Base-by-base conservation (phyloP, 106 monocot genomes). In the Iris macrosiphon region DNA sequence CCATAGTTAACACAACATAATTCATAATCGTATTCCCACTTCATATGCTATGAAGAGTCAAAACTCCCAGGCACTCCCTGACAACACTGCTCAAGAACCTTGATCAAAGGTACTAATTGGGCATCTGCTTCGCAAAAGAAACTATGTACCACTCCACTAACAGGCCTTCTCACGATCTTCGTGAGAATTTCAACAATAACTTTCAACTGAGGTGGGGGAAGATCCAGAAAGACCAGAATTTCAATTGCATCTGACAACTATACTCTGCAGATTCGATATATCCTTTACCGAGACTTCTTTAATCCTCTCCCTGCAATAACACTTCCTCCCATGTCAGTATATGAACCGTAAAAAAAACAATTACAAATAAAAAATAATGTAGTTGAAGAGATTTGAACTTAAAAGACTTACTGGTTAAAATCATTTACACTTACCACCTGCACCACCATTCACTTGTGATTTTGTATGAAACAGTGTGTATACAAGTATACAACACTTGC, bases 181-280 rank as follows among this genome's bases (percentile, higher is more conserved):
- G 18, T 30, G 29, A 59, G 59, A 44, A 59, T 22, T 41, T 59
- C n/a, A 7, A 31, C 8, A 11, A 44, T 59, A 59, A 42, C 22
- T 44, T 5, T 30, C 26, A 17, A 40, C 40, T 19, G 57, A 57
- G 24, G 24, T 23, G 12, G 51, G 30, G 30, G 42, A 24, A 4
- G 44, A 42, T 59, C 59, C 29, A 59, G 9, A 32, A 64, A 6
- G 6, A 70, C 20, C 8, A 64, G 43, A 22, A 45, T 64, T 42
- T 59, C 58, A 44, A 75, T 70, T 40, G 63, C 45, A 12, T 51
- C 52, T n/a, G 8, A 70, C 13, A 49, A 57, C 16, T 9, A 34
- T 14, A 16, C 7, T 8, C 7, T 11, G 9, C 3, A 75, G 16
- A 43, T 27, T 39, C 15, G 58, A 43, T 37, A 28, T 17, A 56